Evolutionary conservation across 805 yeast genomes (phyloP), one percentile per base, ranked within the genome.

Genomic region (Lipomyces yamadae): DNA sequence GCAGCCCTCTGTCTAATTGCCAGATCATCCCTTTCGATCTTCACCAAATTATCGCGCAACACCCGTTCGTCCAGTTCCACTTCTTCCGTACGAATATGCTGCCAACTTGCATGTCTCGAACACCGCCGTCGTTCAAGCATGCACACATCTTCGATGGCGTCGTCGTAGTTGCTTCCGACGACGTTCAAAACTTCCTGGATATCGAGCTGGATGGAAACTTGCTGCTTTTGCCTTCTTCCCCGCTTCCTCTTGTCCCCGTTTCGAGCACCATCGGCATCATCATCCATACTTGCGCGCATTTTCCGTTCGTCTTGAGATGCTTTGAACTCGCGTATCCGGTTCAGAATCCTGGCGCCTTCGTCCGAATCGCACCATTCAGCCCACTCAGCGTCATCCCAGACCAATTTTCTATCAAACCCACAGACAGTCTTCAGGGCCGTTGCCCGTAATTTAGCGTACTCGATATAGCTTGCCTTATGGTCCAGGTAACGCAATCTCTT

Each of bases 361-460:
- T 35, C 39, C 32, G 65, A 45, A 15, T 65, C 66, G 55, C 72
- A 65, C 72, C 70, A 68, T 1, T 8, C 55, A 13, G 58, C 64
- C 73, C 72, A 71, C 42, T 71, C 29, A 52, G 50, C 45, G 62
- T 62, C 59, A 80, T 72, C 37, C 74, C 74, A 13, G 63, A 76
- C 62, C 67, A 72, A 58, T 53, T 72, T 45, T 58, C 72, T 18
- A 72, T 74, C 72, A 72, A 75, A 50, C 66, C 70, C 58, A 77
- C 73, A 61, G 74, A 72, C 50, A 68, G 74, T 61, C 76, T 79
- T 70, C 42, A 45, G 57, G 11, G 60, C 72, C 18, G 42, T 55
- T 75, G 74, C 35, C 70, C 76, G 10, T 53, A 70, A 15, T 60
- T 57, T n/a, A 64, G 63, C 62, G 75, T 63, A 57, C 39, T 56